Conservation (phyloP, 306 rosid species). For the Cucurbita ficifolia region DNA sequence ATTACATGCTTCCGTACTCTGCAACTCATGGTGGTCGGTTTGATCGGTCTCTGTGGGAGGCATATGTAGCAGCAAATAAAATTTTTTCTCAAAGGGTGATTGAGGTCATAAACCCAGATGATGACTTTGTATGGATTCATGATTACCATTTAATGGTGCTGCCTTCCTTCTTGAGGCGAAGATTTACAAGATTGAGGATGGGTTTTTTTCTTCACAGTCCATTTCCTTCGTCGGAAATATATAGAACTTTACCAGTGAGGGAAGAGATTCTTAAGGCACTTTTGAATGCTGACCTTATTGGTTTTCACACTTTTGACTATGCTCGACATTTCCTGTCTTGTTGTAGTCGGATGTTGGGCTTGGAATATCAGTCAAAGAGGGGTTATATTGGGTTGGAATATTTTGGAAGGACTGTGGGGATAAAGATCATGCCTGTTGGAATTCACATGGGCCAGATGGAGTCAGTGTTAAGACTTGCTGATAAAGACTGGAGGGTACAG, state of each 20-base stretch:
- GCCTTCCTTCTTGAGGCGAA: conserved; percentile 52
- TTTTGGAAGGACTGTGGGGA: conserved; percentile 50
- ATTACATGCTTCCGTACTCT: conserved; percentile 57
- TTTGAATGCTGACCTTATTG: conserved; percentile 49
- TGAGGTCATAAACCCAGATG: conserved; percentile 52
- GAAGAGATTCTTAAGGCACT: conserved; percentile 59
- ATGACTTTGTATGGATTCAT: conserved; percentile 58
- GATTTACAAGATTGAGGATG: conserved; percentile 48
- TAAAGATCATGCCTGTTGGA: conserved; percentile 58
- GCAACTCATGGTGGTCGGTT: conserved; percentile 49
- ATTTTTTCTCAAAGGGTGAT: conserved; percentile 53
- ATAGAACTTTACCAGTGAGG: conserved; percentile 52
- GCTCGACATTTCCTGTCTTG: conserved; percentile 67
- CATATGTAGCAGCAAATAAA: conserved; percentile 57
- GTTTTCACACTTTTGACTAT: conserved; percentile 60
- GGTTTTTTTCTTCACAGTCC: conserved; percentile 59
- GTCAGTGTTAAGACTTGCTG: conserved; percentile 32
- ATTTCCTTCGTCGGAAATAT: conserved; percentile 55
- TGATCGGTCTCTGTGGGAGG: conserved; percentile 55
- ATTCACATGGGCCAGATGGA: conserved; percentile 61
- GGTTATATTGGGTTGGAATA: conserved; percentile 64
- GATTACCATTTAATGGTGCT: conserved; percentile 64
- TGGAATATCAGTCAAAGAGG: conserved; percentile 55
- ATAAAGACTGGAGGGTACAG: conserved; percentile 40
- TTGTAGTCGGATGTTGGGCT: conserved; percentile 57